These are phyloP conservation scores for Magnolia kwangsiensis DNA, from an alignment of 164 flowering plant species.

Conservation along the genomic window DNA sequence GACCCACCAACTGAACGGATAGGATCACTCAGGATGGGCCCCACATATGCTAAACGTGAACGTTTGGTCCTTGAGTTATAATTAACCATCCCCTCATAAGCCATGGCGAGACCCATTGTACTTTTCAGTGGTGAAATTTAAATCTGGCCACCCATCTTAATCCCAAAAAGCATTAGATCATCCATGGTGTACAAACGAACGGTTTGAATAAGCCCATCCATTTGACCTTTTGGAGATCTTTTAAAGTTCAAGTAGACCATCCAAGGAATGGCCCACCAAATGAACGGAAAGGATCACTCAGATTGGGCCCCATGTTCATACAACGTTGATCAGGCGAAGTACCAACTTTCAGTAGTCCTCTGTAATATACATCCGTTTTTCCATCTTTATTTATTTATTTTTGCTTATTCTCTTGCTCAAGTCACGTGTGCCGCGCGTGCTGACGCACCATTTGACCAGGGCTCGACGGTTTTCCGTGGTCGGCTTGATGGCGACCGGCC, in stretches of 20 bases:
- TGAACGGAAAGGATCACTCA: not conserved
- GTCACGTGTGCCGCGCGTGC: not conserved
- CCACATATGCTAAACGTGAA: not conserved
- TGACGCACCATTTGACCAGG: not conserved
- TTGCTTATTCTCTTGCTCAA: not conserved
- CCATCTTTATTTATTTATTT: not conserved
- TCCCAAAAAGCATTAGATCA: too few relatives aligned
- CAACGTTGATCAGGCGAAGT: not conserved
- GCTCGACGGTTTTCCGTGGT: not conserved
- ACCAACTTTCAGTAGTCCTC: not conserved
- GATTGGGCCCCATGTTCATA: not conserved
- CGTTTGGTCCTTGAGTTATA: too few relatives aligned
- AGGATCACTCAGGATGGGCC: not conserved
- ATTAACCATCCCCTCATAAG: too few relatives aligned
- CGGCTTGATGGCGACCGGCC: not conserved
- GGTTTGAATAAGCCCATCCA: too few relatives aligned
- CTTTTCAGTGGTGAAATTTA: too few relatives aligned
- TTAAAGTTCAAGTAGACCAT: not conserved
- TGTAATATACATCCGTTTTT: not conserved
- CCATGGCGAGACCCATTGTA: too few relatives aligned
- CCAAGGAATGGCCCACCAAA: not conserved
- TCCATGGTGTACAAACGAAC: too few relatives aligned
- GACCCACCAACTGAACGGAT: not conserved
- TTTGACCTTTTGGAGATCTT: too few relatives aligned
- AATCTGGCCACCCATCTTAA: too few relatives aligned